Evolutionary conservation across 345 rosid species (phyloP).

Genomic region (Boechera retrofracta): DNA sequence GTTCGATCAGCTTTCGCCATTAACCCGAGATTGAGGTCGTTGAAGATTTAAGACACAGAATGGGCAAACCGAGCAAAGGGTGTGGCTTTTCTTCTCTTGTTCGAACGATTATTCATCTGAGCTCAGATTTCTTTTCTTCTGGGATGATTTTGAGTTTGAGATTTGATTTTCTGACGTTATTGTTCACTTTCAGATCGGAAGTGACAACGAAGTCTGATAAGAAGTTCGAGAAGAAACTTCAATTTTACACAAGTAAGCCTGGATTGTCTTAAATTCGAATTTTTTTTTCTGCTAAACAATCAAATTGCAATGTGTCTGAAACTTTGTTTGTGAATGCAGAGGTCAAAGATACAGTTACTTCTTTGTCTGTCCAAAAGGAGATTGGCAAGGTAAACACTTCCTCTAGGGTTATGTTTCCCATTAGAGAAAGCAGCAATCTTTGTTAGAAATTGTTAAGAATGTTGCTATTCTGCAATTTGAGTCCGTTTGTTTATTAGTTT

Average conservation of each 20-base stretch:
- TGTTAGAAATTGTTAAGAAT: conserved; percentile 3
- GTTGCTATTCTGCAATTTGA: background rate
- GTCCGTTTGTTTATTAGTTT: background rate
- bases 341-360: conserved; percentile 63
- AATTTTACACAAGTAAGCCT: conserved; percentile 62
- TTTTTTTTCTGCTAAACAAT: background rate
- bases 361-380: conserved; percentile 60
- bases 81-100: conserved; percentile 6
- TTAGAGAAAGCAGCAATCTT: conserved; percentile 10
- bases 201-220: conserved; percentile 52
- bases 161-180: conserved; percentile 18
- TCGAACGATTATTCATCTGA: conserved; percentile 4
- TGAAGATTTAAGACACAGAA: conserved; percentile 20
- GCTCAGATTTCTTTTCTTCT: background rate
- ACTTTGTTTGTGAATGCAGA: conserved; percentile 49
- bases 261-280: background rate
- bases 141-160: background rate
- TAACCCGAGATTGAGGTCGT: background rate
- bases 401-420: background rate
- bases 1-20: conserved; percentile 26
- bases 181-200: conserved; percentile 36
- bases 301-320: conserved; percentile 23
- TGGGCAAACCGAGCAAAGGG: conserved; percentile 49
- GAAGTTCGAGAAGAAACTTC: conserved; percentile 63
- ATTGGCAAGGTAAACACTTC: conserved; percentile 55